These are phyloP conservation scores for Sodiomyces alkalinus DNA, from an alignment of 2,329 filamentous ascomycete species.

Conservation along the genomic window DNA sequence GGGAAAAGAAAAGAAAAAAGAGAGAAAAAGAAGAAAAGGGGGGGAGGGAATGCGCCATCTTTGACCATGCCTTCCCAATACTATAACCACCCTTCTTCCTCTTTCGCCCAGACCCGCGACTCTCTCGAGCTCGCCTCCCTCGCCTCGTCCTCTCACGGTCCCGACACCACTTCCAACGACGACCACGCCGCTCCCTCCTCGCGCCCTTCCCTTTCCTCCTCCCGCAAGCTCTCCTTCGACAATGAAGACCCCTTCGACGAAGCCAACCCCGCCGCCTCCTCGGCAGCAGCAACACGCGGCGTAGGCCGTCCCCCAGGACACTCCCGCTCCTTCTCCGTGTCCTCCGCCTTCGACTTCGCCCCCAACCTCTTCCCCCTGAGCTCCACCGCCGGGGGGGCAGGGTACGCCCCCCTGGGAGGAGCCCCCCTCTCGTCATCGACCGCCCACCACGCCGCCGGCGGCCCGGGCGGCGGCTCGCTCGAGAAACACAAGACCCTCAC, in stretches of 20 bases:
- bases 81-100: too few species aligned
- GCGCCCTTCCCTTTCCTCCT: constrained; percentile 80
- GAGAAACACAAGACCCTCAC: constrained; percentile 95
- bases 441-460: constrained; percentile 21
- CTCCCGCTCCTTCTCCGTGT: constrained; percentile 70
- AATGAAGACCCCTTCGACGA: constrained; percentile 66
- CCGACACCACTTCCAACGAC: constrained; percentile 43
- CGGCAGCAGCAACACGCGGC: too few species aligned
- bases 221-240: constrained; percentile 75
- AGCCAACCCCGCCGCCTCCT: constrained; percentile 34
- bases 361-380: constrained; percentile 84
- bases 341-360: constrained; percentile 92
- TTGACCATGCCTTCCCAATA: constrained; percentile 2
- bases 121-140: constrained; percentile 93
- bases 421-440: constrained; percentile 43
- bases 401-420: constrained; percentile 80
- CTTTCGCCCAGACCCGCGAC: constrained; percentile 46
- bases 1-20: too few species aligned
- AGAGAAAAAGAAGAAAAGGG: too few species aligned
- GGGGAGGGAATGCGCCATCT: too few species aligned
- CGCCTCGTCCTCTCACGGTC: constrained; percentile 59
- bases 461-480: constrained; percentile 55
- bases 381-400: constrained; percentile 55
- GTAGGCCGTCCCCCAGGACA: constrained; percentile 27
- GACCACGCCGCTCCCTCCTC: constrained; percentile 46